These are phyloP conservation scores for Lactarius evosmus DNA, from an alignment of 768 basidiomycete species.

Conservation along the genomic window DNA sequence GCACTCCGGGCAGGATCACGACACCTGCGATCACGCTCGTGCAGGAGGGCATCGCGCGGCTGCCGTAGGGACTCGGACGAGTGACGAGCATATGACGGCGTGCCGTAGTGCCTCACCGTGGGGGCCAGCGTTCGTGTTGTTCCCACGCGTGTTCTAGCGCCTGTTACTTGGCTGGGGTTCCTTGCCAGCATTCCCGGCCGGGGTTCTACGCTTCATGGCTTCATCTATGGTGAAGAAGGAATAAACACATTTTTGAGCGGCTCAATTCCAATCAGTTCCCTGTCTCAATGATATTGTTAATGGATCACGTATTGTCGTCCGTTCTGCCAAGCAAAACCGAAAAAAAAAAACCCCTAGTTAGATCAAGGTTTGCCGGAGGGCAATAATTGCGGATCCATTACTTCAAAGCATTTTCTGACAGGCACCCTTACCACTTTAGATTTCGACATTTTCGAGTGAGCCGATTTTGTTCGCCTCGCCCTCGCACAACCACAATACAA, in stretches of 20 bases:
- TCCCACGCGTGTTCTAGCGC: too few species aligned
- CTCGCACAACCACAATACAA: neutral
- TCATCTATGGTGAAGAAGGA: conserved; percentile 10
- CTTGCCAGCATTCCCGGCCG: conserved; percentile 4
- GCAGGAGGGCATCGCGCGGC: too few species aligned
- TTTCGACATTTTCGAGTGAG: neutral
- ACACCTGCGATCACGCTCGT: too few species aligned
- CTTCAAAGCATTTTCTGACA: conserved; percentile 7
- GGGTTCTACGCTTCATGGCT: conserved; percentile 9
- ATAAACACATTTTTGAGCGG: neutral
- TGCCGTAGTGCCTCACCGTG: too few species aligned
- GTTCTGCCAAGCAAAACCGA: too few species aligned
- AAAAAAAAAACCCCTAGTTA: neutral
- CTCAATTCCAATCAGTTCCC: neutral
- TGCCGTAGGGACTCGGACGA: too few species aligned
- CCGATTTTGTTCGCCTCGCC: conserved; percentile 13
- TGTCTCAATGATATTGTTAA: too few species aligned
- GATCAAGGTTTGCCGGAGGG: neutral
- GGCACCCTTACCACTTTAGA: neutral
- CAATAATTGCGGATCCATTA: neutral
- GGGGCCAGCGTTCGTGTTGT: too few species aligned
- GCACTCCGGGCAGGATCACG: too few species aligned
- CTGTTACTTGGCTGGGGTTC: too few species aligned
- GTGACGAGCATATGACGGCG: too few species aligned
- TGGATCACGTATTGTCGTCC: too few species aligned